Evolutionary conservation across 345 rosid genomes (phyloP).

Genomic region (Moricandia arvensis): DNA sequence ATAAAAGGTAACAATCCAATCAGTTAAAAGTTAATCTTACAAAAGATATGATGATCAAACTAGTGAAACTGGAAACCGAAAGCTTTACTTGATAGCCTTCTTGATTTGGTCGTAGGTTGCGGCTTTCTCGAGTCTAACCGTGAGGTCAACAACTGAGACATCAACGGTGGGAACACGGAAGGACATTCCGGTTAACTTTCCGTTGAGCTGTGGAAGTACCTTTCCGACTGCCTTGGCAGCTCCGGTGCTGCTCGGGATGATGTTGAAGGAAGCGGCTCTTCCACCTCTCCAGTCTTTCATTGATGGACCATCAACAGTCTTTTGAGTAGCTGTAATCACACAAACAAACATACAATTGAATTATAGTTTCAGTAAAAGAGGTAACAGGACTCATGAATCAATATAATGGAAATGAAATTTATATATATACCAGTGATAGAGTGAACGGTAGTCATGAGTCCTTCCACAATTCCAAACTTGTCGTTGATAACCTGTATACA

Average conservation of each 20-base stretch:
- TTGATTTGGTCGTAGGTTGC: not conserved
- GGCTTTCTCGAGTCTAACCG: conserved; percentile 48
- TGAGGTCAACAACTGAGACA: conserved; percentile 83
- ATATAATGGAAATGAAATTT: no score
- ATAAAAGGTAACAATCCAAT: not conserved
- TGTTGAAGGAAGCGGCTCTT: no score
- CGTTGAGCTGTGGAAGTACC: not conserved
- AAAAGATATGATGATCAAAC: not conserved
- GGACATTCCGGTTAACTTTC: conserved; percentile 53
- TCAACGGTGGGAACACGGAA: conserved; percentile 86
- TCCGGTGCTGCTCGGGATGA: no score
- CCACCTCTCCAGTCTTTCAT: not conserved
- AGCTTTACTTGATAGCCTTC: conserved; percentile 55
- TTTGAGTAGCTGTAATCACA: not conserved
- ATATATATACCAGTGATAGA: not conserved
- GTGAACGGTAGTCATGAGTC: not conserved
- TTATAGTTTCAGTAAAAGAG: no score
- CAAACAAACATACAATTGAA: not conserved
- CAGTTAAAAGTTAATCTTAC: not conserved
- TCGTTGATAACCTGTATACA: not conserved
- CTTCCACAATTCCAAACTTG: not conserved
- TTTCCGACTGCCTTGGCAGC: not conserved
- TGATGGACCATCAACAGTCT: no score
- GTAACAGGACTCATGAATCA: not conserved
- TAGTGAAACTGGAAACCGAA: not conserved